Evolutionary conservation across 768 basidiomycete species (phyloP), one percentile per base, ranked within the genome.

Genomic region (Pisolithus sp.): DNA sequence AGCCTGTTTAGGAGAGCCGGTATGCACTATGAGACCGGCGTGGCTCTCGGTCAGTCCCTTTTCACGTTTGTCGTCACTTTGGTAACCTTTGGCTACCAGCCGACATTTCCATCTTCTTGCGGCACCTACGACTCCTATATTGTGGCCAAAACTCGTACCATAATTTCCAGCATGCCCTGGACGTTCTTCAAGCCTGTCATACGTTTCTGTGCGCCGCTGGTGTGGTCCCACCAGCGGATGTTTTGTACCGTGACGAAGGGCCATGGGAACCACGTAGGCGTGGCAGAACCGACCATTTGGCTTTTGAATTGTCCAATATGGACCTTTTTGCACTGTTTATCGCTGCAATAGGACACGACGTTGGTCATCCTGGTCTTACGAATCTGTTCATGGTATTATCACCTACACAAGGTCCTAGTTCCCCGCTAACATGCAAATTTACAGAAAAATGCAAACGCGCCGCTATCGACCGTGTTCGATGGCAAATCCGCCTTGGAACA

Each of bases 281-380:
- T 43, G 79, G 78, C 74, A 63, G 57, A 50, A 62, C 71, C 23
- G 57, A 62, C 36, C 67, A 68, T 44, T 59, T 59, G 24, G 70
- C 69, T 12, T 72, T 76, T 50, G 67, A 68, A 18, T 73, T 88
- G 13, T 74, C 69, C 1, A 80, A 82, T 20, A 76, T 80, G 49
- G 94, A 97, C 61, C 69, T 97, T 13, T 86, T 98, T 60, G 80
- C 88, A 2, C 69, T 97, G 13, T 87, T 86, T 60, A 75, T 99
- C 50, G 93, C 91, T 1, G 94, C 94, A 39, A 92, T 99, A 59
- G 96, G 96, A 0, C 96, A 99, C 63, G 96, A 99, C 67, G 93
- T 92, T 17, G 95, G 92, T 0, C 96, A 99, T 70, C 96, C 96
- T 0, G 96, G 96, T 0, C 80, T 98, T 52, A 88, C 86, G 23